Conservation (phyloP, 2,329 filamentous ascomycete species). For the Pseudogymnoascus sp. region DNA sequence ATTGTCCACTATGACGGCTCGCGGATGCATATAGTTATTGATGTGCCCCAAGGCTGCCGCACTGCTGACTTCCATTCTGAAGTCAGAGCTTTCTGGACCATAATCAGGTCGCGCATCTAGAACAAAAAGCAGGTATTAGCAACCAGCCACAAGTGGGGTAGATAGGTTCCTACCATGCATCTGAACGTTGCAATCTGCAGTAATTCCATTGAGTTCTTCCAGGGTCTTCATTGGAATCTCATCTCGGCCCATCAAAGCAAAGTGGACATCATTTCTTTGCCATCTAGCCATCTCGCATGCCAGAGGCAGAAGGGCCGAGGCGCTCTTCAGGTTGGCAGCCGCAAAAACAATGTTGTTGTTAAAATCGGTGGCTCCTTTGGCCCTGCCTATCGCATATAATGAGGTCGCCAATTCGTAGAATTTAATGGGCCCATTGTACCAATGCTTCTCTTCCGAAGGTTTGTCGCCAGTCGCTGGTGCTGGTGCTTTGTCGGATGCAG, state of each 20-base stretch:
- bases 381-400: constrained; percentile 50
- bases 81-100: constrained; percentile 58
- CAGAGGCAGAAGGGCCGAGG: constrained; percentile 64
- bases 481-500: constrained; percentile 6
- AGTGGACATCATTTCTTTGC: constrained; percentile 68
- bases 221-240: constrained; percentile 62
- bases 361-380: constrained; percentile 39
- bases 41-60: constrained; percentile 65
- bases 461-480: constrained; percentile 12
- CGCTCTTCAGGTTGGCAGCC: constrained; percentile 64
- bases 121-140: constrained; percentile 17
- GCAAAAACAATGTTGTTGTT: constrained; percentile 75
- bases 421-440: constrained; percentile 62
- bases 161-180: constrained; percentile 40
- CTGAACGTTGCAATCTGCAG: constrained; percentile 56
- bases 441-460: constrained; percentile 29
- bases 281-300: constrained; percentile 77
- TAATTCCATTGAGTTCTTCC: constrained; percentile 70
- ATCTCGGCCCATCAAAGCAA: constrained; percentile 67
- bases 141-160: constrained; percentile 15
- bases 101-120: constrained; percentile 71
- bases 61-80: constrained; percentile 58
- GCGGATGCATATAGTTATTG: constrained; percentile 65
- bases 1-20: constrained; percentile 66
- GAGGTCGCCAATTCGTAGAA: constrained; percentile 58